Conservation (phyloP, 2,329 filamentous ascomycete genomes). For the Phialophora expanda region DNA sequence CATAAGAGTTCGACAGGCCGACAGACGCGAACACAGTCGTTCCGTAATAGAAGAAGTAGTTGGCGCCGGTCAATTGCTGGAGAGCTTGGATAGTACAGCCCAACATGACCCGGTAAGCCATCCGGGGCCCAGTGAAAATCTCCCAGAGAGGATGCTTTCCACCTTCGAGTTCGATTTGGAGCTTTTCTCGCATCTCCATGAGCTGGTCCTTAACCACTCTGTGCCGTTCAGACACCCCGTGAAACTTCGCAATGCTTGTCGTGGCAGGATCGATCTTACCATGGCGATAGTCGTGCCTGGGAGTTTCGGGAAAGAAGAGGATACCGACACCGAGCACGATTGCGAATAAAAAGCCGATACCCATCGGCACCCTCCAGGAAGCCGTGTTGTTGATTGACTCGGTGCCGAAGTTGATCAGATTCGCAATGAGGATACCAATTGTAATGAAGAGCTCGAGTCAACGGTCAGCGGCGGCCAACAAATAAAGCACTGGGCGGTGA, state of each 20-base stretch:
- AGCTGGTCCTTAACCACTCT: constrained; percentile 59
- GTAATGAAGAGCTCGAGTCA: constrained; percentile 51
- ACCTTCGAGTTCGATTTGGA: constrained; percentile 57
- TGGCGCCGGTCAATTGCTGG: constrained; percentile 54
- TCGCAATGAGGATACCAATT: constrained; percentile 56
- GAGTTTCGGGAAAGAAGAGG: constrained; percentile 60
- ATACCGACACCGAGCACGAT: constrained; percentile 60
- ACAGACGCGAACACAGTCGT: constrained; percentile 69
- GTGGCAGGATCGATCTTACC: constrained; percentile 57
- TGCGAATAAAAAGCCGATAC: constrained; percentile 63
- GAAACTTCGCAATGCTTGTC: constrained; percentile 59
- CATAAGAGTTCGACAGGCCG: constrained; percentile 68
- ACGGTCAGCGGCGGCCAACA: not conserved
- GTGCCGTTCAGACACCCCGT: constrained; percentile 60
- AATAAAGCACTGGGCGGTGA: not conserved
- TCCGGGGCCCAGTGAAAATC: constrained; percentile 51
- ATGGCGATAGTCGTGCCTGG: constrained; percentile 62
- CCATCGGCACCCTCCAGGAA: constrained; percentile 58
- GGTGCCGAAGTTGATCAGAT: constrained; percentile 57
- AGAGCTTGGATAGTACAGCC: constrained; percentile 51
- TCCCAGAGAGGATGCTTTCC: constrained; percentile 45
- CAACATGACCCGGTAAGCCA: constrained; percentile 50
- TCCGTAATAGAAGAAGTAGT: constrained; percentile 64
- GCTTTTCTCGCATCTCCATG: constrained; percentile 61
- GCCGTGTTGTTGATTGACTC: constrained; percentile 50